phyloP scores from a whole-genome alignment of 2,329 filamentous ascomycete genomes.

The Didymella segeticola region DNA sequence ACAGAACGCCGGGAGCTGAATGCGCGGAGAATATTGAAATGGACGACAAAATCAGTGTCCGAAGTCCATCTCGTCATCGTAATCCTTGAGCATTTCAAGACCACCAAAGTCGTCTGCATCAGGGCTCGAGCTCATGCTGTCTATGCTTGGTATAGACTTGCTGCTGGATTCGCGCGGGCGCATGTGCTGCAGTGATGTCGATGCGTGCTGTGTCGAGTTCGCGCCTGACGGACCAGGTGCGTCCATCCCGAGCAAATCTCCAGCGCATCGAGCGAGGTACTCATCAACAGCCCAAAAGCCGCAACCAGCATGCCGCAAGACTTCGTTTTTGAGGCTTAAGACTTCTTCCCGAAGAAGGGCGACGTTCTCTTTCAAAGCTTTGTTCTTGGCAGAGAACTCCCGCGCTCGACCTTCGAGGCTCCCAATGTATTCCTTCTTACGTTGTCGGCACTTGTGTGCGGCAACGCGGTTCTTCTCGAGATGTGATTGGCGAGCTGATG shows the following conservation, averaged over 20 bases:
- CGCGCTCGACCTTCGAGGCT: constrained; percentile 57
- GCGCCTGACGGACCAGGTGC: constrained; percentile 12
- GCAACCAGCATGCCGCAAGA: constrained; percentile 46
- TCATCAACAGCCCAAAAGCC: constrained; percentile 48
- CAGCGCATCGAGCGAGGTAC: constrained; percentile 47
- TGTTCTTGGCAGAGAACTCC: constrained; percentile 46
- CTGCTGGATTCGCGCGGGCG: constrained; percentile 22
- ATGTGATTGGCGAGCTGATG: constrained; percentile 45
- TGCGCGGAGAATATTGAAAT: not conserved
- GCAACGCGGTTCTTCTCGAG: constrained; percentile 75
- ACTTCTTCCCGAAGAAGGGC: constrained; percentile 46
- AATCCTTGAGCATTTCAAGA: constrained; percentile 43
- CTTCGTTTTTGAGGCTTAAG: constrained; percentile 47
- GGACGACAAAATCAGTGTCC: not conserved
- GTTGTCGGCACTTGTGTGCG: constrained; percentile 76
- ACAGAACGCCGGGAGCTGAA: constrained; percentile 3
- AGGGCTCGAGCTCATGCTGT: constrained; percentile 15
- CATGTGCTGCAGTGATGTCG: not conserved
- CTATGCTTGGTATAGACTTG: constrained; percentile 21
- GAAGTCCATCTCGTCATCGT: constrained; percentile 27
- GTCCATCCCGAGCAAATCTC: constrained; percentile 41
- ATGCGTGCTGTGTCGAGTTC: constrained; percentile 2
- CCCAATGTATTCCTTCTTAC: constrained; percentile 66
- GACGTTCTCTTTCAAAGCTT: constrained; percentile 43
- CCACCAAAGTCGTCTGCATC: constrained; percentile 34